Evolutionary conservation across 2,329 filamentous ascomycete species (phyloP), one percentile per base, ranked within the genome.

Genomic region (Pseudonectria buxi): DNA sequence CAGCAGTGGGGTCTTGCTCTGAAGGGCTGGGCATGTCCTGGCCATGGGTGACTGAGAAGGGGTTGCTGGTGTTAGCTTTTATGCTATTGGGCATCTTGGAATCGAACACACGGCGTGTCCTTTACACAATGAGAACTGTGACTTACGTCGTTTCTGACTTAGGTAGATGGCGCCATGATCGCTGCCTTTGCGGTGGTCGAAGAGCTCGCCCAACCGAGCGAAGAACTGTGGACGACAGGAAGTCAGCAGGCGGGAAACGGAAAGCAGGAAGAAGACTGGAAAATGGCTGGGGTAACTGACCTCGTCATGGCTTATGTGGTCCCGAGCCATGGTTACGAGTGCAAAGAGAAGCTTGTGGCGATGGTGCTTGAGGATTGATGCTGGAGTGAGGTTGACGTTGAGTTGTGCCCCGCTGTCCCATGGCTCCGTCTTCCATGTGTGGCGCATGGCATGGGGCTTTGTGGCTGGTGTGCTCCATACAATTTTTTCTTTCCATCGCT

Each of bases 81-180:
- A 26, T 30, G 9, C 12, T 10, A 3, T 4, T 18, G 10, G 22
- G 1, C 3, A 28, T 9, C 22, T 24, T 9, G 16, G 15, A 16
- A 24, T 11, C n/a, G 10, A 14, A 15, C 18, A 25, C 24, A 26
- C 7, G 15, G 32, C 27, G 10, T 14, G 14, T 24, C 18, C 7
- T 18, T 3, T 30, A 14, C 24, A 14, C 24, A 11, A 16, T 25
- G 15, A 26, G 14, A 33, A 14, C 30, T 28, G 6, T 10, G 10
- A 55, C 73, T 44, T 69, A 85, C 83, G 62, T 63, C 84, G 74
- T 58, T 90, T 90, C 56, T 94, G 86, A 33, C 76, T 81, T 39
- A 94, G 68, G 59, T 76, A 81, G 46, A 94, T 69, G 33, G 79
- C 78, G 50, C 84, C 84, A 60, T 87, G 81, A 51, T 82, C 75